Evolutionary conservation across 192 early-diverging fungal genomes (phyloP).

Genomic region (Backusella tuberculispora): DNA sequence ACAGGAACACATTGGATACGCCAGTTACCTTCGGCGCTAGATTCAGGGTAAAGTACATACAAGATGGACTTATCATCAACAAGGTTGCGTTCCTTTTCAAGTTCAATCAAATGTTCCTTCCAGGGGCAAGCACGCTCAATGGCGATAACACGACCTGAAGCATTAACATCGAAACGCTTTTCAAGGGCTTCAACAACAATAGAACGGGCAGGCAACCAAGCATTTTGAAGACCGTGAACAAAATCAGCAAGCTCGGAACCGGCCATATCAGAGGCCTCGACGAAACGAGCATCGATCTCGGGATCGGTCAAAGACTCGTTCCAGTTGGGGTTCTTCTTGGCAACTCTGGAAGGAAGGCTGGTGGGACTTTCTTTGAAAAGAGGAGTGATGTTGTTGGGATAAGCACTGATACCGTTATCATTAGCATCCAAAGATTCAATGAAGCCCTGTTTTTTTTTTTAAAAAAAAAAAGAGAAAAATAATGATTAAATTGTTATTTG

Average conservation of each 20-base stretch:
- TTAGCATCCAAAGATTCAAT: slow-evolving; percentile 82
- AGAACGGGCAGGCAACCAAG: slow-evolving; percentile 90
- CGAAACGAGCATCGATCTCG: slow-evolving; percentile 68
- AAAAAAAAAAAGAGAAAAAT: slow-evolving; percentile 18
- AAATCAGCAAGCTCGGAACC: slow-evolving; percentile 75
- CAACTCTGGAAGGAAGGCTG: slow-evolving; percentile 78
- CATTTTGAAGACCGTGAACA: slow-evolving; percentile 68
- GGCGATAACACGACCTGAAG: slow-evolving; percentile 78
- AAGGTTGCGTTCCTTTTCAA: slow-evolving; percentile 63
- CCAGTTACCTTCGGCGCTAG: slow-evolving; percentile 62
- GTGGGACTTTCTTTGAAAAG: slow-evolving; percentile 81
- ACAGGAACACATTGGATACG: slow-evolving; percentile 75
- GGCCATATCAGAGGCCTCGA: slow-evolving; percentile 72
- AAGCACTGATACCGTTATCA: slow-evolving; percentile 94
- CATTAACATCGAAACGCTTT: slow-evolving; percentile 58
- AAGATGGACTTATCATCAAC: slow-evolving; percentile 57
- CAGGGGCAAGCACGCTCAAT: slow-evolving; percentile 89
- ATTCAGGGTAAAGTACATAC: slow-evolving; percentile 83
- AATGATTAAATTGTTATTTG: not conserved
- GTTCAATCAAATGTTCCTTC: slow-evolving; percentile 86
- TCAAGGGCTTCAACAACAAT: slow-evolving; percentile 80
- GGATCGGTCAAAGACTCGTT: slow-evolving; percentile 74
- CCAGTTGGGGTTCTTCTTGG: slow-evolving; percentile 93
- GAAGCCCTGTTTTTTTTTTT: slow-evolving; percentile 49
- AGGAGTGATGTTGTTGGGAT: slow-evolving; percentile 78